A percentile compares a stretch with the other conserved stretches of the same genome.
phyloP scores from a whole-genome alignment of 163 green algal genomes.

The Prototheca cutis region DNA sequence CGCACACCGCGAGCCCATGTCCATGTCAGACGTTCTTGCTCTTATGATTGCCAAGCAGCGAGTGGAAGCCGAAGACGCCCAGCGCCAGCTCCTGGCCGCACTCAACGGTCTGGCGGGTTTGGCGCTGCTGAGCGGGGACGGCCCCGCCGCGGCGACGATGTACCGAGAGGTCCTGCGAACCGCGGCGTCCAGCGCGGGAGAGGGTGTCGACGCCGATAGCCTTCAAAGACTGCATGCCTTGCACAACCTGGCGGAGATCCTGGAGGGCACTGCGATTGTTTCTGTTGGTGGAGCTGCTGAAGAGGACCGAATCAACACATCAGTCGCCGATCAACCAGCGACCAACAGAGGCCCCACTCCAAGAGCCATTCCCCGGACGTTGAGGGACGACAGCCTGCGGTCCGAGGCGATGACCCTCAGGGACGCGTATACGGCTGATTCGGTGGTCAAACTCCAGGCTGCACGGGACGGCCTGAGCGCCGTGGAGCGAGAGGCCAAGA shows the following conservation, averaged over 20 bases:
- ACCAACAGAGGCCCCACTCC: not conserved
- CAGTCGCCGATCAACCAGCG: too few relatives aligned
- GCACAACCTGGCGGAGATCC: slow-evolving; percentile 63
- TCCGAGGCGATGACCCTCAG: slow-evolving; percentile 14
- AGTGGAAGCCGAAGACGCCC: slow-evolving; percentile 78
- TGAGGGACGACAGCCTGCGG: slow-evolving; percentile 47
- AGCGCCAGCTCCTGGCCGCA: slow-evolving; percentile 61
- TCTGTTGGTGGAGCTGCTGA: too few relatives aligned
- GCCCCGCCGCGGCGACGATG: slow-evolving; percentile 31
- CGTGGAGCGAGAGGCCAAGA: not conserved
- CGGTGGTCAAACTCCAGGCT: slow-evolving; percentile 18
- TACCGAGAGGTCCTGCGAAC: slow-evolving; percentile 63
- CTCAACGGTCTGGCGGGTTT: slow-evolving; percentile 80
- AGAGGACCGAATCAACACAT: too few relatives aligned
- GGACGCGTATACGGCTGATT: slow-evolving; percentile 47
- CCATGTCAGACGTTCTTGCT: slow-evolving; percentile 70
- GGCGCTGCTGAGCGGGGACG: slow-evolving; percentile 41
- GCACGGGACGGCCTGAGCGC: slow-evolving; percentile 21
- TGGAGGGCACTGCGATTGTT: too few relatives aligned
- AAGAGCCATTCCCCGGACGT: slow-evolving; percentile 36
- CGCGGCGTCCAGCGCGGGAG: slow-evolving; percentile 34
- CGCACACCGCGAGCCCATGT: slow-evolving; percentile 44
- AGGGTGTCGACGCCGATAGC: slow-evolving; percentile 49
- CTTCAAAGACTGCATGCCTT: slow-evolving; percentile 85
- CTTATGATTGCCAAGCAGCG: slow-evolving; percentile 53